Base-by-base conservation (phyloP, 306 rosid species). In the Cicer arietinum region DNA sequence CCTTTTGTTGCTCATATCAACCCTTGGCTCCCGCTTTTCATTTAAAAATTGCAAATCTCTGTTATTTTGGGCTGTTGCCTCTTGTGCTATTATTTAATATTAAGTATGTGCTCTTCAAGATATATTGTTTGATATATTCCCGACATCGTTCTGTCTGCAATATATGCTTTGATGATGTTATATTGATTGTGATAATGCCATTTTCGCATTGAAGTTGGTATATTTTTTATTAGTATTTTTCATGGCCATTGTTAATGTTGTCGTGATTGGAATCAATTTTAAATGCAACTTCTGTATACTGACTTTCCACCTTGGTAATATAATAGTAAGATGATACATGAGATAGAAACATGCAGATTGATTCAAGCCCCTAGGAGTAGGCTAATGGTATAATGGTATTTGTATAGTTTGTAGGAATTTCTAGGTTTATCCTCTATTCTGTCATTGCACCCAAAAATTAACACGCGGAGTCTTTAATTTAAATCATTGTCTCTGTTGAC, bases 111-210 rank as follows among this genome's bases (percentile, higher is more conserved):
- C 13, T 42, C 30, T 59, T 14, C 41, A 7, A 18, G 60, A 17
- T 54, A 18, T 54, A 10, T 8, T 53, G 60, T 54, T 70, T 67
- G 72, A 71, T 35, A 45, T 65, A 37, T 47, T 78, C 67, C 39
- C 9, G 7, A 59, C 10, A 30, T 22, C 56, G 12, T 20, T 51
- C 50, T 48, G 52, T 60, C 45, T 22, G 0, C 52, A 37, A 30
- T 41, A 70, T 58, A 6, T 76, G 69, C 51, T 18, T 42, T 58
- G 71, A 35, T 64, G 43, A 53, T 61, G 30, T 8, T 50, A 69
- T 71, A 60, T 66, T 77, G 52, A 58, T 48, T 64, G 52, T 68
- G 43, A 68, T 67, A 30, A 45, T 67, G 69, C 42, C 51, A 73
- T 59, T 44, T 67, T 66, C 35, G 3, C 7, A n/a, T 22, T 69